Base-by-base conservation (phyloP, 768 basidiomycete species). In the Tephrocybe rancida region DNA sequence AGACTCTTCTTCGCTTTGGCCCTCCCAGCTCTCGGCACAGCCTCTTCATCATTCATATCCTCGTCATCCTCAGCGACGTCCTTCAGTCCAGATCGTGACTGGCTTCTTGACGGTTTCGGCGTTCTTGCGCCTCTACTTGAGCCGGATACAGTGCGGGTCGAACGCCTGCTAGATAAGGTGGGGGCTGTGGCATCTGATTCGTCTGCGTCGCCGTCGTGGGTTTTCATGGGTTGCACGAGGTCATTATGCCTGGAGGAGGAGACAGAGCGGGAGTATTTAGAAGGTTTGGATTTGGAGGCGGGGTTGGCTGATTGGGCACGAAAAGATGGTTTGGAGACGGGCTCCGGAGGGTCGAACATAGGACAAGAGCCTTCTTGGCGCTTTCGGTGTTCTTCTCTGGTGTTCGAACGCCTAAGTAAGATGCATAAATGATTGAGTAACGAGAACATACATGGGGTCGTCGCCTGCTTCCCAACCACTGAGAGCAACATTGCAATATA, bases 401-500 rank as follows among this genome's bases (percentile, higher is more conserved):
- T 55, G 34, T 29, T 14, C 30, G 22, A 27, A 26, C 38, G 32
- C 44, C n/a, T 32, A 57, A 27, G n/a, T 19, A 8, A 13, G 39
- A 19, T 19, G 5, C 6, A 21, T 3, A 19, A 41, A 14, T 49
- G 35, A 37, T 9, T 16, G 7, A 16, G 14, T 37, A 16, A 37
- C 13, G 35, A n/a, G 24, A 52, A 73, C 90, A 53, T 69, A 97
- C 95, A 86, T 66, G 13, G 95, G 95, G 69, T 95, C 86, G 66
- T 98, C 95, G 13, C 82, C 83, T 25, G 78, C 73, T 38, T 94
- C 91, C 95, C 95, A 98, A 1, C 90, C 92, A 50, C 86, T 85
- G 2, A 96, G 81, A 1, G 85, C 79, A 29, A 87, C 75, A 39
- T 86, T 77, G 66, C 95, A 98, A 64, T 94, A 94, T 4, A 94